Percentiles rank a stretch among this genome's conserved stretches.
Evolutionary conservation across 176 grass and related monocot genomes (phyloP).

Genomic region (Avena eriantha): DNA sequence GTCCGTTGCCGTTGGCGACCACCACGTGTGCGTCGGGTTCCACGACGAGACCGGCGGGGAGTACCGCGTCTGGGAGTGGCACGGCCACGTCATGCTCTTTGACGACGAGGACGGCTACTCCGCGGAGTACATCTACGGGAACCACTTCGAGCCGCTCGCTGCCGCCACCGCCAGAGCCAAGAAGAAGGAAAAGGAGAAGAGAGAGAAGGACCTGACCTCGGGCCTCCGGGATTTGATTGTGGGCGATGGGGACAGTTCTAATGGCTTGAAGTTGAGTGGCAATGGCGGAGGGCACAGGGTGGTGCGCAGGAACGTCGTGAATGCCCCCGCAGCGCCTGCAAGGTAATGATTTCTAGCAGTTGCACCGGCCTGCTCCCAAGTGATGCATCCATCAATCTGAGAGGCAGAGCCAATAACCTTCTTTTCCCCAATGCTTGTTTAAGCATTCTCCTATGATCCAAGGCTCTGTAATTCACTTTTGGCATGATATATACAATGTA

Average conservation of each 20-base stretch:
- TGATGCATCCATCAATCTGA: slow-evolving; percentile 31
- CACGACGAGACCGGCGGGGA: slow-evolving; percentile 79
- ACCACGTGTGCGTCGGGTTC: slow-evolving; percentile 81
- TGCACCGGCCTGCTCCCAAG: slow-evolving; percentile 9
- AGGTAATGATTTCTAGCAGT: slow-evolving; percentile 50
- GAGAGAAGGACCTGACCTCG: slow-evolving; percentile 56
- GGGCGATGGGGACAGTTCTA: slow-evolving; percentile 20
- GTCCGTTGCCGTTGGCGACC: slow-evolving; percentile 85
- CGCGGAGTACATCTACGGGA: slow-evolving; percentile 91
- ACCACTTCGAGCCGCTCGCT: slow-evolving; percentile 81
- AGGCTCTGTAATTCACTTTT: slow-evolving; percentile 48
- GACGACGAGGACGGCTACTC: slow-evolving; percentile 93
- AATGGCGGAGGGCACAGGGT: slow-evolving; percentile 54
- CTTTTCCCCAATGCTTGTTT: slow-evolving; percentile 22
- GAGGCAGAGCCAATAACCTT: slow-evolving; percentile 45
- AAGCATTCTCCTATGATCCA: slow-evolving; percentile 34
- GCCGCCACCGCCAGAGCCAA: slow-evolving; percentile 52
- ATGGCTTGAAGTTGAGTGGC: slow-evolving; percentile 34
- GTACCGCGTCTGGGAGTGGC: slow-evolving; percentile 99
- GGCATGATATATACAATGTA: slow-evolving; percentile 34
- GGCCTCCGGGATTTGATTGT: slow-evolving; percentile 87
- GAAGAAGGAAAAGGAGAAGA: slow-evolving; percentile 69
- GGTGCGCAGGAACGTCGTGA: slow-evolving; percentile 63
- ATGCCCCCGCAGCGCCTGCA: slow-evolving; percentile 37
- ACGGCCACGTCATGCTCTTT: slow-evolving; percentile 96